Evolutionary conservation across 306 rosid genomes (phyloP), one percentile per base, ranked within the genome.

Genomic region (Cicer pinnatifidum): DNA sequence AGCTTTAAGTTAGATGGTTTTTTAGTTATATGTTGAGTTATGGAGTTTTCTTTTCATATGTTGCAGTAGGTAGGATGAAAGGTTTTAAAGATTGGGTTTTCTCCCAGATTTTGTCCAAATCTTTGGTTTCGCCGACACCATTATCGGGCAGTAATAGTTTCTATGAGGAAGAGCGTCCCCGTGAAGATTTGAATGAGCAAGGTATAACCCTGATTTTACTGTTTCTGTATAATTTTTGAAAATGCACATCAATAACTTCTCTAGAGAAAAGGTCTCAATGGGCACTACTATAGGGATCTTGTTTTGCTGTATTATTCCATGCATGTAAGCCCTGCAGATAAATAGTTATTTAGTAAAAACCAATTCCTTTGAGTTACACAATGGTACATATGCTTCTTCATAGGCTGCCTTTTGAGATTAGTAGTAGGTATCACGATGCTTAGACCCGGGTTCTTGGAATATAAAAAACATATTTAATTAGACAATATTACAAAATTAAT

Each of bases 61-160:
- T 56, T 78, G 89, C 88, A 85, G 89, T 72, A 82, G 75, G 88
- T 74, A 86, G 72, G 75, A 94, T 94, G 99, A 88, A 88, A 82
- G 86, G 90, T 78, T 56, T 89, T 52, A 85, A 87, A 71, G 95
- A 94, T 40, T 91, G 97, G 97, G 38, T 94, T 64, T 85, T 89
- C 67, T 87, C 99, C 69, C 99, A 91, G 76, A 61, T 94, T 16
- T 77, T 91, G 28, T 90, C 97, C 78, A 89, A 82, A 63, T 87
- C 96, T 9, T 67, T 88, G 87, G 85, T 88, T 71, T 88, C 88
- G 23, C 79, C 97, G 28, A 75, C 84, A 44, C 89, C 96, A 13
- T 75, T 87, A 67, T 86, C 90, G 0, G 87, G 86, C 54, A 65
- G 89, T 66, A 82, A 79, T 76, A 53, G 82, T 78, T 79, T 86